Conservation (phyloP, 257 asterid species). For the Solanum chilense region DNA sequence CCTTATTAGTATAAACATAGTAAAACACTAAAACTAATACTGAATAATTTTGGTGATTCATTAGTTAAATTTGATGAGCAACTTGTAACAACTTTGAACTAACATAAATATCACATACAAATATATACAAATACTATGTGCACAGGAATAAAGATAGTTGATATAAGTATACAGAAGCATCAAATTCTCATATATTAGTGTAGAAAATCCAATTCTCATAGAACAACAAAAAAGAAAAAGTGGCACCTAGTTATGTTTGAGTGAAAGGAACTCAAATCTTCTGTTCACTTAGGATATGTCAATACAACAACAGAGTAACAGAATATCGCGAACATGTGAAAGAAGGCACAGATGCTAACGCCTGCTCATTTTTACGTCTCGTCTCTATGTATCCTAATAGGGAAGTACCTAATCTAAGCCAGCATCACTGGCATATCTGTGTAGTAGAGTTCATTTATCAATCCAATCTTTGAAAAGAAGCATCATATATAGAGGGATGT, state of each 20-base stretch:
- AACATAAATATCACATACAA: background rate
- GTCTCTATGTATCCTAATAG: background rate
- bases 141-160: background rate
- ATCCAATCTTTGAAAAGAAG: slow-evolving; percentile 91
- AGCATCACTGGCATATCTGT: background rate
- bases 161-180: background rate
- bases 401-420: background rate
- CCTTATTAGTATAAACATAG: background rate
- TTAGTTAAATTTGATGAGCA: background rate
- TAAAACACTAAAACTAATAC: background rate
- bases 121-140: background rate
- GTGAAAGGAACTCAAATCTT: background rate
- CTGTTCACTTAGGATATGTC: background rate
- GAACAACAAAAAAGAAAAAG: background rate
- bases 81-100: background rate
- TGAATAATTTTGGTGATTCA: background rate
- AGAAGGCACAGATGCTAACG: background rate
- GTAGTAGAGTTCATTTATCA: slow-evolving; percentile 36
- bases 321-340: background rate
- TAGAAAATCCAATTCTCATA: background rate
- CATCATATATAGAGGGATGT: slow-evolving; percentile 71
- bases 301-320: background rate
- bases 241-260: background rate
- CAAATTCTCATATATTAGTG: background rate
- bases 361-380: background rate